Conservation (phyloP, 345 rosid genomes). For the Eucalyptus viminalis region DNA sequence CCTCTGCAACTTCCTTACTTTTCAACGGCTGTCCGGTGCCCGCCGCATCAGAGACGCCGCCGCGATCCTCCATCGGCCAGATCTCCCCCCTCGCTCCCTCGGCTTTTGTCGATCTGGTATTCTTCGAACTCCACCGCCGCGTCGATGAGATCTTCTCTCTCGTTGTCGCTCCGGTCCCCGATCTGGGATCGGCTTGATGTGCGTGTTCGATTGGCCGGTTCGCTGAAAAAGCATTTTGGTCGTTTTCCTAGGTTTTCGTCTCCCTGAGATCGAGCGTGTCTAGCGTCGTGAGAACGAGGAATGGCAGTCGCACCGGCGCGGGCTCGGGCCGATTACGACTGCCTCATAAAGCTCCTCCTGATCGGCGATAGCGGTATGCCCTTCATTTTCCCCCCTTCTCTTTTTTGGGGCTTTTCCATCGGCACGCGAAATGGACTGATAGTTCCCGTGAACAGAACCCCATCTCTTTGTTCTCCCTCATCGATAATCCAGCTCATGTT, state of each 20-base stretch:
- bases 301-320: slow-evolving; percentile 5
- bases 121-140: background rate
- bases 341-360: slow-evolving; percentile 2
- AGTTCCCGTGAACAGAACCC: background rate
- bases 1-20: background rate
- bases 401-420: background rate
- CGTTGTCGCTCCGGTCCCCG: background rate
- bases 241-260: background rate
- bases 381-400: background rate
- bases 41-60: slow-evolving; percentile 10
- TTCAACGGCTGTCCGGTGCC: slow-evolving; percentile 40
- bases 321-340: slow-evolving; percentile 4
- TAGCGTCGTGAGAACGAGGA: background rate
- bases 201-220: background rate
- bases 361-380: slow-evolving; percentile 3
- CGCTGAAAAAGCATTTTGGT: background rate
- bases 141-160: background rate
- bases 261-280: background rate
- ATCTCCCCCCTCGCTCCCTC: slow-evolving; percentile 3
- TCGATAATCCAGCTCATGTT: background rate
- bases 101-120: slow-evolving; percentile 15
- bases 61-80: slow-evolving; percentile 5
- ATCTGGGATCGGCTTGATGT: background rate
- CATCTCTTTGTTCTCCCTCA: background rate
- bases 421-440: background rate